Evolutionary conservation across 129 eudicot species (phyloP).

Genomic region (Chrysanthemum lavandulifolium): DNA sequence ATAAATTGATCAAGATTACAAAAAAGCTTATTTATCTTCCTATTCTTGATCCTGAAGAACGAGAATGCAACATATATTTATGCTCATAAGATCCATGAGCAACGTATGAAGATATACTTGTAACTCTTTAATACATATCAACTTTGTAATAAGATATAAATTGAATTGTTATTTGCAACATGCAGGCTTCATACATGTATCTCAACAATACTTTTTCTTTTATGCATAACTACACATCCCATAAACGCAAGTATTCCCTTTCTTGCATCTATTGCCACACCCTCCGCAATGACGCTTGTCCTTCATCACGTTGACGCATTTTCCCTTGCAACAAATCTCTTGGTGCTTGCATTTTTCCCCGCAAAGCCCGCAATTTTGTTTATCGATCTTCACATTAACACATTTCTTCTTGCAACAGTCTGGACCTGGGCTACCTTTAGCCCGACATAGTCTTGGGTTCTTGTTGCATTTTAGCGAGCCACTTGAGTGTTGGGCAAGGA

Average conservation of each 20-base stretch:
- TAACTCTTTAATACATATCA: not conserved
- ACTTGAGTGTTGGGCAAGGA: conserved; percentile 34
- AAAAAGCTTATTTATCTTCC: no score
- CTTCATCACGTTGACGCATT: conserved; percentile 41
- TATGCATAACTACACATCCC: conserved; percentile 75
- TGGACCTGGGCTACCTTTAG: conserved; percentile 50
- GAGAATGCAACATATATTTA: not conserved
- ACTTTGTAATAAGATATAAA: conserved; percentile 11
- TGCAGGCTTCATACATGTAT: not conserved
- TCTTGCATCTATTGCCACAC: conserved; percentile 50
- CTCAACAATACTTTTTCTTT: not conserved
- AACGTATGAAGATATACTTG: not conserved
- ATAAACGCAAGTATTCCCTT: conserved; percentile 35
- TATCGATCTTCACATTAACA: conserved; percentile 50
- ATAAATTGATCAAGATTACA: no score
- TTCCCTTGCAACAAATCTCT: conserved; percentile 64
- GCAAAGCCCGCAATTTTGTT: conserved; percentile 54
- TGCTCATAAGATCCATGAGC: not conserved
- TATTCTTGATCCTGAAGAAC: no score
- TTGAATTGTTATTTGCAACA: conserved; percentile 14
- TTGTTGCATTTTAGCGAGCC: conserved; percentile 47
- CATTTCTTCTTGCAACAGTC: conserved; percentile 70
- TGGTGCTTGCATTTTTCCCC: conserved; percentile 52
- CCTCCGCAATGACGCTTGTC: conserved; percentile 58
- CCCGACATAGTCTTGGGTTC: conserved; percentile 58